These are phyloP conservation scores for Dactylellina drechsleri DNA, from an alignment of 2,329 filamentous ascomycete genomes.

Conservation along the genomic window DNA sequence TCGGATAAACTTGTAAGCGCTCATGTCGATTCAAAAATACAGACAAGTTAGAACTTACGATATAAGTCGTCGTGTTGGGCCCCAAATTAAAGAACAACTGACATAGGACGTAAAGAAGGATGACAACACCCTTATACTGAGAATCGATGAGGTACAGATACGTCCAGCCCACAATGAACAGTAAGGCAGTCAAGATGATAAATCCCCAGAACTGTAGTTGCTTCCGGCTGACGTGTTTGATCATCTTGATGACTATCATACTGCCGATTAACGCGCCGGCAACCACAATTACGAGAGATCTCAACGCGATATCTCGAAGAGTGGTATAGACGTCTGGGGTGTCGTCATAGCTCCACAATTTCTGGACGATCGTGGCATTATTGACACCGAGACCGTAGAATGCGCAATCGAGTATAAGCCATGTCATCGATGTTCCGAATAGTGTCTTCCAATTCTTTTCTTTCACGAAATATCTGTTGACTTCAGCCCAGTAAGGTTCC, in stretches of 20 bases:
- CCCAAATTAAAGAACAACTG: conserved; percentile 66
- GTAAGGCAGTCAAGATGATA: conserved; percentile 62
- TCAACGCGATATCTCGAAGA: conserved; percentile 59
- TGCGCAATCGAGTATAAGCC: conserved; percentile 69
- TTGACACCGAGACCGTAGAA: conserved; percentile 69
- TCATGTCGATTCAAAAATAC: background rate
- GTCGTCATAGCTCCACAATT: conserved; percentile 29
- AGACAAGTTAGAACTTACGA: conserved; percentile 2
- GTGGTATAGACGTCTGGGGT: conserved; percentile 10
- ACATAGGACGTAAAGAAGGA: conserved; percentile 64
- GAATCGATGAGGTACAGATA: conserved; percentile 62
- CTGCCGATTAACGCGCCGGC: conserved; percentile 81
- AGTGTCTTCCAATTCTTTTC: conserved; percentile 66
- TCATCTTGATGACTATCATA: conserved; percentile 76
- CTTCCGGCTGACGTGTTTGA: conserved; percentile 79
- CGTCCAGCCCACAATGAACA: conserved; percentile 63
- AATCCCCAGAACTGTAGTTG: conserved; percentile 72
- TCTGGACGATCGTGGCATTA: conserved; percentile 58
- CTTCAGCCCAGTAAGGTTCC: conserved; percentile 59
- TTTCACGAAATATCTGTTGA: conserved; percentile 67
- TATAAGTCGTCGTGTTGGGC: conserved; percentile 51
- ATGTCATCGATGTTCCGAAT: conserved; percentile 65
- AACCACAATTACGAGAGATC: conserved; percentile 76
- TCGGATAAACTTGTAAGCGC: background rate
- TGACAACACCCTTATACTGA: conserved; percentile 58